phyloP scores from a whole-genome alignment of 768 basidiomycete genomes.

The Xanthoconium purpureum region DNA sequence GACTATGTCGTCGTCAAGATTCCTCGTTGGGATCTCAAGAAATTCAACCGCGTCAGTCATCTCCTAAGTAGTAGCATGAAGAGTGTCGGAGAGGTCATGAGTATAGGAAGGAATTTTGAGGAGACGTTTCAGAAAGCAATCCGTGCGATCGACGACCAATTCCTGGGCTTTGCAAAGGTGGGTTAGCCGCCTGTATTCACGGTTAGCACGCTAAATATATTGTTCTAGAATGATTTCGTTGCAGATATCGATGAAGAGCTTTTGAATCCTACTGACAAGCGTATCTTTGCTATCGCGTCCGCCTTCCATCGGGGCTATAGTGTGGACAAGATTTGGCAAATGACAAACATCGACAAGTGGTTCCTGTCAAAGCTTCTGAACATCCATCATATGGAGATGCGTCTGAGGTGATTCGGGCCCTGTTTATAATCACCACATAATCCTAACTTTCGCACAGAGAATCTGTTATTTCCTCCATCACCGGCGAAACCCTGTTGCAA shows the following conservation, averaged over 20 bases:
- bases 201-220: background rate
- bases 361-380: conserved; percentile 88
- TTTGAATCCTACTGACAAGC: conserved; percentile 92
- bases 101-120: conserved; percentile 96
- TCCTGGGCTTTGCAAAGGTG: conserved; percentile 87
- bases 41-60: conserved; percentile 92
- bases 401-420: conserved; percentile 54
- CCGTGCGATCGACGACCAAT: conserved; percentile 92
- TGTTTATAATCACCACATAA: background rate
- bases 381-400: conserved; percentile 78
- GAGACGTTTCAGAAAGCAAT: conserved; percentile 99
- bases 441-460: conserved; percentile 39
- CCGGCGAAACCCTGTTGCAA: conserved; percentile 61
- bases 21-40: conserved; percentile 98
- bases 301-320: conserved; percentile 92
- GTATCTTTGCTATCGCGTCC: conserved; percentile 92
- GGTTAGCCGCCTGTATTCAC: background rate
- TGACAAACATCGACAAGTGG: conserved; percentile 99
- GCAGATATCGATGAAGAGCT: conserved; percentile 93
- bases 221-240: conserved; percentile 74
- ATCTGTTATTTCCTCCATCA: conserved; percentile 62
- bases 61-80: conserved; percentile 96
- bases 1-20: conserved; percentile 99
- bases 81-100: conserved; percentile 99
- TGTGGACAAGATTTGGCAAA: conserved; percentile 94